Conservation (phyloP, 257 asterid species). For the Nicotiana obtusifolia region DNA sequence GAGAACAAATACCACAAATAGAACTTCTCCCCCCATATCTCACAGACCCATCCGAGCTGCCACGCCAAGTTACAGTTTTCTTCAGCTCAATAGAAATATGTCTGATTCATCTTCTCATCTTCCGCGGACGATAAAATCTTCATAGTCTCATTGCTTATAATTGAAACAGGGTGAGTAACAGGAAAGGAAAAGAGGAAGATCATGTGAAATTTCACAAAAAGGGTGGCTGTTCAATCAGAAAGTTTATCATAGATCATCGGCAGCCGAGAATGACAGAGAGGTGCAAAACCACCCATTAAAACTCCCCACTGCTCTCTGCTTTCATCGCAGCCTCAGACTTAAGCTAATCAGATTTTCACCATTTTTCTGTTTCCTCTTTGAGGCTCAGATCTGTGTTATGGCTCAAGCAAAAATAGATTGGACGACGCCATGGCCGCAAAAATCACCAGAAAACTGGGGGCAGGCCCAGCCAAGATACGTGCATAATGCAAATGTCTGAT, state of each 20-base stretch:
- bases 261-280: conserved; percentile 9
- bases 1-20: not conserved
- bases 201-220: not conserved
- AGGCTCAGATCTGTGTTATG: not conserved
- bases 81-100: not conserved
- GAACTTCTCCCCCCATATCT: not conserved
- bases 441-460: conserved; percentile 2
- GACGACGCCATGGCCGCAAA: conserved; percentile 18
- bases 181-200: not conserved
- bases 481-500: not conserved
- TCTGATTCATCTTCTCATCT: not conserved
- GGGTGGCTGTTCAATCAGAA: not conserved
- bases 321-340: conserved; percentile 13
- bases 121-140: not conserved
- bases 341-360: not conserved
- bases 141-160: not conserved
- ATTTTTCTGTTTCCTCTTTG: not conserved
- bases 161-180: not conserved
- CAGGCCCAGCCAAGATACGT: not conserved
- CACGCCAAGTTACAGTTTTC: not conserved
- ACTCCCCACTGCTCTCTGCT: conserved; percentile 12
- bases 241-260: conserved; percentile 13
- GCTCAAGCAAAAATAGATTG: not conserved
- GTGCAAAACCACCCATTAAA: conserved; percentile 16
- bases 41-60: not conserved